Base-by-base conservation (phyloP, 2,329 filamentous ascomycete species). In the Colletotrichum musicola region DNA sequence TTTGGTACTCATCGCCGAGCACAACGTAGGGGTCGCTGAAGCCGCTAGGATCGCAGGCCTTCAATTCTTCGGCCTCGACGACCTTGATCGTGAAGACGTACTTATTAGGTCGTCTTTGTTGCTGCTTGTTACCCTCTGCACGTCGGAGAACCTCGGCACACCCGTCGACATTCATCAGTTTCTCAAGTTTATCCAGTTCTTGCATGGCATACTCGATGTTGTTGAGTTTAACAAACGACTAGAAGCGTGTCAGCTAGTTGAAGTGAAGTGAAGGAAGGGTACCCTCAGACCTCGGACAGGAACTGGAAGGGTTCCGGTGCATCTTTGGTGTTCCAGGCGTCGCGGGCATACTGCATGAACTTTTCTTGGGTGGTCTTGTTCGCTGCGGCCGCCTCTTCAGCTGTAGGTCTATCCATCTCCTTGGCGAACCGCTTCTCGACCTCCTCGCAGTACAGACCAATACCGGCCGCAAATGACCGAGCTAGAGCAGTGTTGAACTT, bases 61-160 rank as follows among this genome's bases (percentile, higher is more conserved):
- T 98, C 74, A 99, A 85, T 75, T 99, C 96, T 81, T 99, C 96
- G 9, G 93, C 96, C 80, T 99, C 96, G 27, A 99, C 95, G 68
- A 99, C 95, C 82, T 99, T 99, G 81, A 99, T 95, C 0, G 96
- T 98, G 81, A 99, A 99, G 63, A 98, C 95, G 77, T 97, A 98
- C 77, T 97, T 98, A 71, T 90, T 92, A 49, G 91, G 89, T 74
- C 90, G 92, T 74, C 90, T 90, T 64, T 81, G 77, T 70, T 85
- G 83, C 64, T 88, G 85, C 75, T 90, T 89, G 61, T 88, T 85
- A 1, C 93, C 93, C 27, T 93, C 89, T 71, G 92, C 85, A 74
- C 88, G 90, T 54, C 91, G 89, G 58, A 99, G 88, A 16, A 97
- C 89, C 59, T 92, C 90, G 3, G 95, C 95, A 75, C 94, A 98